These are phyloP conservation scores for Botrytis galanthina DNA, from an alignment of 2,329 filamentous ascomycete species.

Conservation along the genomic window DNA sequence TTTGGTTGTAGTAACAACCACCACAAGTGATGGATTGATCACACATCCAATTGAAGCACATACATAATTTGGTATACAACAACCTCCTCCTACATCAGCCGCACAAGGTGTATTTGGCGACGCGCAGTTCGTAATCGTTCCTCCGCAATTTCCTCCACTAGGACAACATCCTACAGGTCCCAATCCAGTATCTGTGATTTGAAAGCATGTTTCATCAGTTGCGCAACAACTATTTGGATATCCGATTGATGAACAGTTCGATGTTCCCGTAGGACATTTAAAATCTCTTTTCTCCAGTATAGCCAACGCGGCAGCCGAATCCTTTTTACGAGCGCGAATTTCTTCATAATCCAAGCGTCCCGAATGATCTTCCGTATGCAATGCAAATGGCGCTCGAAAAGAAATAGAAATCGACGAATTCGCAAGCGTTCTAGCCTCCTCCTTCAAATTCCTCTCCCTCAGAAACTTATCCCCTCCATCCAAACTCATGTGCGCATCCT, in stretches of 20 bases:
- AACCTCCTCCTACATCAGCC: slow-evolving; percentile 66
- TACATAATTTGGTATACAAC: slow-evolving; percentile 69
- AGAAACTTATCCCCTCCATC: slow-evolving; percentile 4
- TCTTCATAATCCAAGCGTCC: slow-evolving; percentile 18
- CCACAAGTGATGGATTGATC: slow-evolving; percentile 33
- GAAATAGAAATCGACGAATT: slow-evolving; percentile 34
- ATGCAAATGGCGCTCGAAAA: slow-evolving; percentile 52
- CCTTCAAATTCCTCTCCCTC: slow-evolving; percentile 28
- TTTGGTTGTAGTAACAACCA: slow-evolving; percentile 27
- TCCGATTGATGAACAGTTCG: slow-evolving; percentile 61
- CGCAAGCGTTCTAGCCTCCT: slow-evolving; percentile 29
- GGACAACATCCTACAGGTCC: slow-evolving; percentile 77
- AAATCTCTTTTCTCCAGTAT: slow-evolving; percentile 57
- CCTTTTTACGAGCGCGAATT: slow-evolving; percentile 23
- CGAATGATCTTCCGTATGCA: slow-evolving; percentile 42
- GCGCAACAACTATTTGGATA: slow-evolving; percentile 72
- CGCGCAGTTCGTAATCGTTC: slow-evolving; percentile 60
- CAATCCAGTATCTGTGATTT: slow-evolving; percentile 58
- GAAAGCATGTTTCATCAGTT: slow-evolving; percentile 63
- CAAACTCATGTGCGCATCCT: slow-evolving; percentile 21
- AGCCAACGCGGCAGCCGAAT: slow-evolving; percentile 43
- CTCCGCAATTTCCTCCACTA: slow-evolving; percentile 59
- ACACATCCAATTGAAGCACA: slow-evolving; percentile 69
- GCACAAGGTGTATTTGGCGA: slow-evolving; percentile 64
- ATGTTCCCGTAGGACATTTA: slow-evolving; percentile 64